Evolutionary conservation across 2,329 filamentous ascomycete genomes (phyloP).

Genomic region (Fusarium guadeloupense): DNA sequence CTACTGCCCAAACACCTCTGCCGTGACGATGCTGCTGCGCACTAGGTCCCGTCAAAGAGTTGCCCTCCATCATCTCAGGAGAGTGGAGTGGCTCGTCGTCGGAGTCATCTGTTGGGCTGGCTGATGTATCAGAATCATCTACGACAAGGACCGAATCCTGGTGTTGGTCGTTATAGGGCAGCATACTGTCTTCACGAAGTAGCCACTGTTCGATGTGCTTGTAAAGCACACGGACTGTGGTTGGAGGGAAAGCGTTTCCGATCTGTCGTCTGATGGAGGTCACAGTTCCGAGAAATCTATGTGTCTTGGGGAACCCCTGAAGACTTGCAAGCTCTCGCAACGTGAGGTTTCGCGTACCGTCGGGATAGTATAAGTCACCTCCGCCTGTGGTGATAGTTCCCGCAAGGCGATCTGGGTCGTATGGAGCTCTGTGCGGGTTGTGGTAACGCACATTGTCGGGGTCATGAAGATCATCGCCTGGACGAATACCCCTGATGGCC

Average conservation of each 20-base stretch:
- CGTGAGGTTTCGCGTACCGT: slow-evolving; percentile 70
- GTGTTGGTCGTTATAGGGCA: slow-evolving; percentile 12
- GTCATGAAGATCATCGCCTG: slow-evolving; percentile 53
- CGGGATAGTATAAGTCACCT: slow-evolving; percentile 71
- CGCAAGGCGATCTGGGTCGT: slow-evolving; percentile 59
- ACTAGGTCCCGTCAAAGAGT: slow-evolving; percentile 2
- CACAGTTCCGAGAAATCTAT: slow-evolving; percentile 62
- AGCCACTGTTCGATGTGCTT: slow-evolving; percentile 59
- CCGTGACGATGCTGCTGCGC: background rate
- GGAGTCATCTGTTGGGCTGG: slow-evolving; percentile 1
- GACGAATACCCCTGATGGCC: slow-evolving; percentile 51
- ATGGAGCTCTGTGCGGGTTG: slow-evolving; percentile 48
- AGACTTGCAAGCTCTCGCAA: slow-evolving; percentile 73
- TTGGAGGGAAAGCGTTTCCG: slow-evolving; percentile 80
- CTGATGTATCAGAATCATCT: slow-evolving; percentile 33
- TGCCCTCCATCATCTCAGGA: slow-evolving; percentile 42
- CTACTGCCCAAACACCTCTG: background rate
- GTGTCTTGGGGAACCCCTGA: slow-evolving; percentile 72
- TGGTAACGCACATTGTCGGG: slow-evolving; percentile 42
- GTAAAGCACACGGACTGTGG: slow-evolving; percentile 61
- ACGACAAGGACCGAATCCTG: slow-evolving; percentile 41
- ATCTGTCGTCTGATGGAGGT: slow-evolving; percentile 69
- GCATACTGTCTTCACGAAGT: slow-evolving; percentile 53
- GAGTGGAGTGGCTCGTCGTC: slow-evolving; percentile 13
- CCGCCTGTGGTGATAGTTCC: slow-evolving; percentile 73